Conservation (phyloP, 2,329 filamentous ascomycete genomes). For the Neofusicoccum laricinum region DNA sequence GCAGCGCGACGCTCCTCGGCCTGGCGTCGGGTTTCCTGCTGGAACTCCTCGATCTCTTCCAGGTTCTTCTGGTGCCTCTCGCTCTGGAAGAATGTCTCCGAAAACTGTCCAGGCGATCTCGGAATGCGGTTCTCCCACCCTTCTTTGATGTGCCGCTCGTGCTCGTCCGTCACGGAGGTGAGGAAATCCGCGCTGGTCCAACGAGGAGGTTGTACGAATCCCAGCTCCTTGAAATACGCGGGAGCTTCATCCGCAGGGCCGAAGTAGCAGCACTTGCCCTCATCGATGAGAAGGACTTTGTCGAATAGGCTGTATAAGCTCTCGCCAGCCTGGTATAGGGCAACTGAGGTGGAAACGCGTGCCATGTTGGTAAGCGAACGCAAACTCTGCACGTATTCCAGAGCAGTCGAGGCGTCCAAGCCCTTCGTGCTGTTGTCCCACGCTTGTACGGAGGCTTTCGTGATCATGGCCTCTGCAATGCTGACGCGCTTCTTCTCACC, state of each 20-base stretch:
- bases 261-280: slow-evolving; percentile 54
- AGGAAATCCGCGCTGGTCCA: slow-evolving; percentile 71
- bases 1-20: slow-evolving; percentile 31
- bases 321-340: slow-evolving; percentile 66
- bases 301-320: slow-evolving; percentile 38
- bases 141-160: slow-evolving; percentile 55
- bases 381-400: slow-evolving; percentile 69
- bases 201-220: slow-evolving; percentile 64
- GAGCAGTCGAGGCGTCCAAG: slow-evolving; percentile 68
- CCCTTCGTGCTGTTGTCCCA: slow-evolving; percentile 67
- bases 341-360: slow-evolving; percentile 61
- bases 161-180: slow-evolving; percentile 65
- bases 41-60: slow-evolving; percentile 40
- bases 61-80: slow-evolving; percentile 37
- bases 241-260: slow-evolving; percentile 59
- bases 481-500: slow-evolving; percentile 50
- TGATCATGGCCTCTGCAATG: slow-evolving; percentile 50
- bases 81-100: slow-evolving; percentile 39
- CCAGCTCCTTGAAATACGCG: slow-evolving; percentile 64
- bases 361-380: slow-evolving; percentile 64
- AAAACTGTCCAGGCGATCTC: slow-evolving; percentile 55
- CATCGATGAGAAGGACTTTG: slow-evolving; percentile 40
- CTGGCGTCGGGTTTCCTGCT: slow-evolving; percentile 30
- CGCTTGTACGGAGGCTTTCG: slow-evolving; percentile 34
- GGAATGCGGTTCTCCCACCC: slow-evolving; percentile 59